phyloP scores from a whole-genome alignment of 768 basidiomycete species.

The Amanita subjunquillea region DNA sequence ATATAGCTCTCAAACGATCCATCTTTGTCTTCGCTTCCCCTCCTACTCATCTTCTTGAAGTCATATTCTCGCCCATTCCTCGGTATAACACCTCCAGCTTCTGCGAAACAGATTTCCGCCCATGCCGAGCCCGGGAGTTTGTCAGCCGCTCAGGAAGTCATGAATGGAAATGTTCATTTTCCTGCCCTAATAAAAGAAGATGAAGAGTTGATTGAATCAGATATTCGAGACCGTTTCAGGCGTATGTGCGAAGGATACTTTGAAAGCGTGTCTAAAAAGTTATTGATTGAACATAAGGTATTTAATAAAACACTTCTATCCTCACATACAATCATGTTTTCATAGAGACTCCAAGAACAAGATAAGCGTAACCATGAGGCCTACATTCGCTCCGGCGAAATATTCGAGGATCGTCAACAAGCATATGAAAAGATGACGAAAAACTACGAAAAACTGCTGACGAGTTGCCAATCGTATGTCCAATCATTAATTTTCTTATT shows the following conservation, averaged over 20 bases:
- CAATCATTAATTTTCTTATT: constrained; percentile 6
- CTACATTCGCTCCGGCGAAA: constrained; percentile 97
- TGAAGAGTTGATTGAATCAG: constrained; percentile 75
- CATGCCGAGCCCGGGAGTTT: constrained; percentile 47
- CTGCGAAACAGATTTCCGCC: constrained; percentile 48
- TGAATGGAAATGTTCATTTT: constrained; percentile 22
- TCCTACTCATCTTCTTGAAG: constrained; percentile 89
- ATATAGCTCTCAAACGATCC: constrained; percentile 81
- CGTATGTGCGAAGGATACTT: constrained; percentile 93
- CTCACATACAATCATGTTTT: background rate
- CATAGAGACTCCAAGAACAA: constrained; percentile 89
- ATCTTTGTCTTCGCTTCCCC: constrained; percentile 74
- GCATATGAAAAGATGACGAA: constrained; percentile 99
- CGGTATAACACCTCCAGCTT: constrained; percentile 49
- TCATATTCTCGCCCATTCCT: constrained; percentile 84
- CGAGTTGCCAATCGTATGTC: constrained; percentile 79
- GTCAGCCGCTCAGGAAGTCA: constrained; percentile 25
- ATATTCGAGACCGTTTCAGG: constrained; percentile 81
- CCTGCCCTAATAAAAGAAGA: constrained; percentile 36
- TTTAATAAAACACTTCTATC: background rate
- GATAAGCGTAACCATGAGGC: constrained; percentile 97
- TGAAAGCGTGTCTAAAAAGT: constrained; percentile 83
- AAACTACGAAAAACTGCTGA: constrained; percentile 83
- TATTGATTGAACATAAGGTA: constrained; percentile 87
- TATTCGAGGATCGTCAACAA: constrained; percentile 98